These are phyloP conservation scores for Chaetomium globosum DNA, from an alignment of 2,329 filamentous ascomycete genomes.

Conservation along the genomic window DNA sequence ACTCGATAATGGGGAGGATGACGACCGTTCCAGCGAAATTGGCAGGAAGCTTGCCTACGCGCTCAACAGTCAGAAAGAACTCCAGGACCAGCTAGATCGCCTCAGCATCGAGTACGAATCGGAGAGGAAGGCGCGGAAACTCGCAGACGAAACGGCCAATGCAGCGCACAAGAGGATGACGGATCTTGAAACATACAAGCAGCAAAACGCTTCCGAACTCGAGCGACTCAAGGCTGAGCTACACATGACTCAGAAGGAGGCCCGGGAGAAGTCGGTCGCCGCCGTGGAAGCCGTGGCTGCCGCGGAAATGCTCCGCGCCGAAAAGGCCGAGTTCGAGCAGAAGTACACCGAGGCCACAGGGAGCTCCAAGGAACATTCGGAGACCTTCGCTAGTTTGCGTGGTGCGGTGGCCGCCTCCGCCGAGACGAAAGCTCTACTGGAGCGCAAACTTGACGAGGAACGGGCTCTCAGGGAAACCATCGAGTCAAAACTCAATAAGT, in stretches of 20 bases:
- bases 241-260: conserved; percentile 74
- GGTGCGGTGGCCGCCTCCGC: conserved; percentile 77
- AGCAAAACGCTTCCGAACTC: conserved; percentile 80
- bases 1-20: conserved; percentile 63
- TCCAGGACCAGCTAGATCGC: conserved; percentile 75
- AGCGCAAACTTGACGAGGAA: conserved; percentile 83
- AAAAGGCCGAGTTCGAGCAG: conserved; percentile 75
- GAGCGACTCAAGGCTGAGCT: conserved; percentile 85
- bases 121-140: conserved; percentile 76
- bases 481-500: conserved; percentile 73
- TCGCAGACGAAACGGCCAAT: conserved; percentile 85
- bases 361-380: conserved; percentile 69
- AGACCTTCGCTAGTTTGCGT: conserved; percentile 73
- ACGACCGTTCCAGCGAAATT: conserved; percentile 72
- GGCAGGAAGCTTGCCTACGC: conserved; percentile 81
- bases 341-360: conserved; percentile 69
- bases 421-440: conserved; percentile 74
- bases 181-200: conserved; percentile 81
- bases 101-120: conserved; percentile 72
- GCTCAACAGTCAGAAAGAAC: conserved; percentile 74
- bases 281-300: conserved; percentile 75
- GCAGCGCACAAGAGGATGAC: conserved; percentile 80
- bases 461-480: conserved; percentile 71
- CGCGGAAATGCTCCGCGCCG: conserved; percentile 75
- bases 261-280: conserved; percentile 78